Percentiles rank a stretch among this genome's conserved stretches.
Conservation (phyloP, 345 rosid genomes). For the Gossypium arboreum region DNA sequence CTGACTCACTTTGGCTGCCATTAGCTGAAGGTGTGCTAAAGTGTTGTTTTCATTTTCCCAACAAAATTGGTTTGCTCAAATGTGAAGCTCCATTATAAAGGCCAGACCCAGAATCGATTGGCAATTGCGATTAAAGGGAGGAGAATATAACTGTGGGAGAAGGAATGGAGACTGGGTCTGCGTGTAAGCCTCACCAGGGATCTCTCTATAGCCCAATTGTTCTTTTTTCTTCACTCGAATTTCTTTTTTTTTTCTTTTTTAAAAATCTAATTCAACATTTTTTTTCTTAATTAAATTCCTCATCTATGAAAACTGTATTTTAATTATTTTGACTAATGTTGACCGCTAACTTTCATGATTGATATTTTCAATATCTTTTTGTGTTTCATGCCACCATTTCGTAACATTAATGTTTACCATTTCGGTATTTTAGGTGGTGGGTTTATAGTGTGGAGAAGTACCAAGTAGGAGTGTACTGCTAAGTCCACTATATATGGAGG, state of each 20-base stretch:
- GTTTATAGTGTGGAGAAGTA: no score
- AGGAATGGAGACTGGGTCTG: constrained; percentile 32
- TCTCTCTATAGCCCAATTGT: constrained; percentile 9
- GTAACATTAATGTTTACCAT: no score
- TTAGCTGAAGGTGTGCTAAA: constrained; percentile 16
- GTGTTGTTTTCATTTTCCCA: neutral
- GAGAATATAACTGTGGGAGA: neutral
- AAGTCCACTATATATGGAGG: no score
- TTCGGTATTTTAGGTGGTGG: no score
- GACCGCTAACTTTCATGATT: no score
- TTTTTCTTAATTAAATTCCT: no score
- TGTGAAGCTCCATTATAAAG: neutral
- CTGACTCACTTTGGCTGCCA: neutral
- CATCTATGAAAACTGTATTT: no score
- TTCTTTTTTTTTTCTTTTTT: neutral
- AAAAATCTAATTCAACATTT: neutral
- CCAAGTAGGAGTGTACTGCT: no score
- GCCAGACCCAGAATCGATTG: neutral
- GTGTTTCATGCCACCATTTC: no score
- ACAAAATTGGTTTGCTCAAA: constrained; percentile 30
- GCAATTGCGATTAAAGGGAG: neutral
- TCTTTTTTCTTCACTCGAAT: neutral
- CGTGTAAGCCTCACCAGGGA: constrained; percentile 70
- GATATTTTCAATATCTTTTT: no score
- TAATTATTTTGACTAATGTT: no score